phyloP scores from a whole-genome alignment of 257 asterid genomes.

The Salvia miltiorrhiza region DNA sequence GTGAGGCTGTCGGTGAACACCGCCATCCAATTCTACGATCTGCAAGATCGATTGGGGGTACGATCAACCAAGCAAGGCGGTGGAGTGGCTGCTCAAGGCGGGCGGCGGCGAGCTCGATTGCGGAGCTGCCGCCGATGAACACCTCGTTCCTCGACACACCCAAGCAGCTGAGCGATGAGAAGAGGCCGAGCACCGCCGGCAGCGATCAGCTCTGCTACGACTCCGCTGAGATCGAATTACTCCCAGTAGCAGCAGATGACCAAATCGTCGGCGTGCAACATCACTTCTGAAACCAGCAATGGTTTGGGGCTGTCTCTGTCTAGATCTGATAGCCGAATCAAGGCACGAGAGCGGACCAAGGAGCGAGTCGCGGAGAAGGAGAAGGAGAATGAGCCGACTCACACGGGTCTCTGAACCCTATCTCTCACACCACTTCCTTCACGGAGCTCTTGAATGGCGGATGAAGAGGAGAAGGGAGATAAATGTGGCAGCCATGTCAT shows the following conservation, averaged over 20 bases:
- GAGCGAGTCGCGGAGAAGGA: slow-evolving; percentile 52
- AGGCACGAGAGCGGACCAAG: slow-evolving; percentile 51
- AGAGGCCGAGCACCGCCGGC: slow-evolving; percentile 50
- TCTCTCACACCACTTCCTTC: slow-evolving; percentile 49
- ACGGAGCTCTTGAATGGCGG: slow-evolving; percentile 53
- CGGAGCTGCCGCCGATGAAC: slow-evolving; percentile 63
- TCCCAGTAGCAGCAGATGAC: slow-evolving; percentile 27
- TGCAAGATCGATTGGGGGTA: slow-evolving; percentile 80
- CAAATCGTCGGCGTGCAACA: slow-evolving; percentile 39
- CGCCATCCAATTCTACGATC: slow-evolving; percentile 80
- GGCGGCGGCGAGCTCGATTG: slow-evolving; percentile 61
- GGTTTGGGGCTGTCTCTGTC: slow-evolving; percentile 52
- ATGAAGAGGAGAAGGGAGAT: no score
- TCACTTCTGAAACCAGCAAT: slow-evolving; percentile 46
- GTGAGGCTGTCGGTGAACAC: slow-evolving; percentile 78
- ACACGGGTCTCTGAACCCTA: slow-evolving; percentile 28
- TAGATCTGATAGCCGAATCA: slow-evolving; percentile 50
- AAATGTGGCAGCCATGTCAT: no score
- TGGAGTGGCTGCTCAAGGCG: slow-evolving; percentile 89
- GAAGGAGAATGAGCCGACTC: slow-evolving; percentile 34
- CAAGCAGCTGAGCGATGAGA: slow-evolving; percentile 62
- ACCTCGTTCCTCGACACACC: slow-evolving; percentile 56
- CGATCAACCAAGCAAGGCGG: slow-evolving; percentile 96
- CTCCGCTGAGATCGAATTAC: slow-evolving; percentile 41
- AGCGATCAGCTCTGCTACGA: slow-evolving; percentile 49